Evolutionary conservation across 371 early-diverging fungal genomes (phyloP).

Genomic region (Rhizopus arrhizus): DNA sequence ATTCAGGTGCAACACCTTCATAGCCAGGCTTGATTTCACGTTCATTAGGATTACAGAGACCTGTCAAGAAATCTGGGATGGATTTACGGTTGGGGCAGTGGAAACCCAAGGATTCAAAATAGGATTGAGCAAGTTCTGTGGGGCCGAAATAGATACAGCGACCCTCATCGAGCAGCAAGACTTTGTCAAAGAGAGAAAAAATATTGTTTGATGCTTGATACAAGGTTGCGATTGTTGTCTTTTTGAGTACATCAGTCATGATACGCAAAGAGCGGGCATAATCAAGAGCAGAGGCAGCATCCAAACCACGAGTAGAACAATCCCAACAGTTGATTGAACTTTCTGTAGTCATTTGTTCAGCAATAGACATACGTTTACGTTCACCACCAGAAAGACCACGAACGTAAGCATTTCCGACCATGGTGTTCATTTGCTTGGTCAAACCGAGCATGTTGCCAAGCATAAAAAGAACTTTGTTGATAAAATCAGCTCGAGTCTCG

Average conservation of each 20-base stretch:
- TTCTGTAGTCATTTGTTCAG: conserved; percentile 72
- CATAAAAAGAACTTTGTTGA: conserved; percentile 44
- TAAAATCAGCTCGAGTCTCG: conserved; percentile 31
- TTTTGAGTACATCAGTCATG: conserved; percentile 57
- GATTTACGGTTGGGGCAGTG: conserved; percentile 74
- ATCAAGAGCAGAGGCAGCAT: conserved; percentile 77
- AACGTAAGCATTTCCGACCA: conserved; percentile 72
- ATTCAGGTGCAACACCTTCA: conserved; percentile 51
- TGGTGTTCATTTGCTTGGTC: conserved; percentile 62
- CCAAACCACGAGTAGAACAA: conserved; percentile 78
- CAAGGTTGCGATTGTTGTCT: conserved; percentile 58
- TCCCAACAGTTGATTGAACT: conserved; percentile 73
- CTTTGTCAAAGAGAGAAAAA: conserved; percentile 68
- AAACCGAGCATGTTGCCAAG: conserved; percentile 59
- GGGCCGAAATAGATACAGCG: conserved; percentile 69
- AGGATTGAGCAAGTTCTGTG: conserved; percentile 47
- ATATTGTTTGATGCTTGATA: conserved; percentile 70
- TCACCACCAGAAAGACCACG: conserved; percentile 78
- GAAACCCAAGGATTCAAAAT: conserved; percentile 65
- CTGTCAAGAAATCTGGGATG: conserved; percentile 80
- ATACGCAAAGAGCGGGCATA: conserved; percentile 63
- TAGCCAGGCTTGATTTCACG: conserved; percentile 61
- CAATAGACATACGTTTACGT: conserved; percentile 76
- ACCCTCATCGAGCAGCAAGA: conserved; percentile 65
- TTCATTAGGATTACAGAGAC: conserved; percentile 68